Base-by-base conservation (phyloP, 1,139 yeast genomes). In the Debaryomyces sp. region DNA sequence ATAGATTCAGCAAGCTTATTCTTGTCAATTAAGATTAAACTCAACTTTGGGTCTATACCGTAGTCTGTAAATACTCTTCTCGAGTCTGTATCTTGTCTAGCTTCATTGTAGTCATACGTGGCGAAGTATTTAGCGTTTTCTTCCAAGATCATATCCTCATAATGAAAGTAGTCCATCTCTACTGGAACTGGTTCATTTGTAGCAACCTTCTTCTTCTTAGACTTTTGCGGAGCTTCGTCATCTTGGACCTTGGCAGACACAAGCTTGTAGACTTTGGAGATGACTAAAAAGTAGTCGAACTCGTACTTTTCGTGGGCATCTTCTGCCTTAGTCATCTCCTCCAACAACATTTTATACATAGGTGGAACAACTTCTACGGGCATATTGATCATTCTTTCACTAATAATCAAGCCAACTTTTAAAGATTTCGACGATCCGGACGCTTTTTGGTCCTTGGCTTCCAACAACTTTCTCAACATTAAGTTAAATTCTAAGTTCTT, bases 281-380 rank as follows among this genome's bases (percentile, higher is more conserved):
- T 78, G 18, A 92, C 73, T 46, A 94, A 66, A 62, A 84, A 89
- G 63, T 84, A 84, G 62, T 86, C 92, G 63, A 85, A 88, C 59
- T 85, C 85, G 61, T 80, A 84, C 43, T 75, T 73, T 46, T 80
- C 81, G 50, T 78, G 78, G 22, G 81, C 78, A 50, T 82, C 80
- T 18, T 80, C 81, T 0, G 87, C 79, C 49, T 77, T 77, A 37
- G 74, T 77, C 71, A 87, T 81, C 60, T 94, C 98, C 49, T 88
- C 91, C 21, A 84, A 62, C 10, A 92, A 78, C 80, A 94, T 84
- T 58, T 80, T 85, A 75, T 90, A 95, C 83, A 92, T 80, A 17
- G 98, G 97, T 10, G 98, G 96, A 7, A 89, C 85, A 2, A 94
- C 89, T 66, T 95, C 97, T 22, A 90, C 91, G 1, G 99, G 99